These are phyloP conservation scores for Diaporthe batatas DNA, from an alignment of 2,329 filamentous ascomycete species.

Conservation along the genomic window DNA sequence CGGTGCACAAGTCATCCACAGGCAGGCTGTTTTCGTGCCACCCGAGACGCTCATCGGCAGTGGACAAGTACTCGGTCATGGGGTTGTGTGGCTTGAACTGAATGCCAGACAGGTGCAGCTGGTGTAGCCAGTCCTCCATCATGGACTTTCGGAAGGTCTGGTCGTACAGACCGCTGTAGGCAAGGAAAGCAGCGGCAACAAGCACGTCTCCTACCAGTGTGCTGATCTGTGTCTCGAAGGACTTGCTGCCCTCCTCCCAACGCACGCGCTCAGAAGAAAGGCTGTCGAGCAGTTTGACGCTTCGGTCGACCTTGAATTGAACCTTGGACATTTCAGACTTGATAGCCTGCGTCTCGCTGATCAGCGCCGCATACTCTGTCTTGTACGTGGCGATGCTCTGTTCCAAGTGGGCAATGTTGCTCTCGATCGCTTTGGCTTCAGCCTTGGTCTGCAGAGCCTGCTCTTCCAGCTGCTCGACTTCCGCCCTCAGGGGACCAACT, in stretches of 20 bases:
- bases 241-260: constrained; percentile 98
- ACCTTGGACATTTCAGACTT: constrained; percentile 97
- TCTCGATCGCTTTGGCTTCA: constrained; percentile 90
- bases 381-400: constrained; percentile 95
- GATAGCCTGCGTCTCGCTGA: constrained; percentile 97
- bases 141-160: constrained; percentile 98
- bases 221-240: constrained; percentile 97
- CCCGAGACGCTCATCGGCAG: constrained; percentile 90
- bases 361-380: constrained; percentile 93
- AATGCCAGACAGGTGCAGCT: constrained; percentile 93
- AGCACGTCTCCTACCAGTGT: constrained; percentile 96
- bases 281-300: constrained; percentile 92
- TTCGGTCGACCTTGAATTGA: constrained; percentile 97
- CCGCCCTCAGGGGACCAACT: constrained; percentile 90
- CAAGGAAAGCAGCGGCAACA: constrained; percentile 95
- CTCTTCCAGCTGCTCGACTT: constrained; percentile 89
- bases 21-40: constrained; percentile 97
- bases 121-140: constrained; percentile 97
- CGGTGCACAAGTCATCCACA: constrained; percentile 97
- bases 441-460: constrained; percentile 93
- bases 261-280: constrained; percentile 91
- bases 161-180: constrained; percentile 96
- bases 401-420: constrained; percentile 86
- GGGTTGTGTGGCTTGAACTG: constrained; percentile 94
- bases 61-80: constrained; percentile 95